Conservation (phyloP, 495 filamentous ascomycete species). For the Xylaria intraflava region DNA sequence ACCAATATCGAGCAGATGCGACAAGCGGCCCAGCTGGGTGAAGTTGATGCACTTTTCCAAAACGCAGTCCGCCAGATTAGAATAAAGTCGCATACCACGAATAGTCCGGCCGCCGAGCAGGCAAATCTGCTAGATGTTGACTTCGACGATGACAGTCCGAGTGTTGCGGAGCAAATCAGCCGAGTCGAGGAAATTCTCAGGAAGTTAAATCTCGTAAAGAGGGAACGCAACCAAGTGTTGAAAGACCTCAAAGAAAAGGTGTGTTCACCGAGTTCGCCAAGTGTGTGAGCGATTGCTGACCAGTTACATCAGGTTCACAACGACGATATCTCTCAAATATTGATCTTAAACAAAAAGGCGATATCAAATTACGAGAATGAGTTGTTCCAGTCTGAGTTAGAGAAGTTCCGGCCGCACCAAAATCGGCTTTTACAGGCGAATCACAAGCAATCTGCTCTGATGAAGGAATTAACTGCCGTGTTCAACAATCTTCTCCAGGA, state of each 20-base stretch:
- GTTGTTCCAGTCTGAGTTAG: constrained; percentile 87
- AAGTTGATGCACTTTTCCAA: constrained; percentile 85
- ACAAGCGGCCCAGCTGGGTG: constrained; percentile 76
- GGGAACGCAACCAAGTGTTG: constrained; percentile 81
- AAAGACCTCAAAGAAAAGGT: constrained; percentile 98
- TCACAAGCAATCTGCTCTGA: constrained; percentile 85
- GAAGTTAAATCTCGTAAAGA: constrained; percentile 85
- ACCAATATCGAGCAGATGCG: constrained; percentile 94
- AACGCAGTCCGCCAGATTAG: constrained; percentile 63
- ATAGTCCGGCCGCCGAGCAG: constrained; percentile 59
- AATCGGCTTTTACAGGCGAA: constrained; percentile 83
- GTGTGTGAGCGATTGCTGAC: constrained; percentile 1
- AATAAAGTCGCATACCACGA: constrained; percentile 44
- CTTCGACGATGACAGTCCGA: constrained; percentile 69
- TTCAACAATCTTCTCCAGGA: constrained; percentile 89
- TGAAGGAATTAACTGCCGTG: constrained; percentile 88
- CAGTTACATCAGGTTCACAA: constrained; percentile 62
- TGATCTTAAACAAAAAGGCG: constrained; percentile 95
- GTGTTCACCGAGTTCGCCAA: constrained; percentile 14
- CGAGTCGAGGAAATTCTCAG: constrained; percentile 87
- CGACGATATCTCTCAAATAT: constrained; percentile 93
- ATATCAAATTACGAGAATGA: constrained; percentile 82
- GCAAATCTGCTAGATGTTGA: constrained; percentile 84
- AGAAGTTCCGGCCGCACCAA: constrained; percentile 94
- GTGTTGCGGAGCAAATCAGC: constrained; percentile 82